phyloP scores from a whole-genome alignment of 1,284 basidiomycete genomes.

The Ceratobasidium sp. region DNA sequence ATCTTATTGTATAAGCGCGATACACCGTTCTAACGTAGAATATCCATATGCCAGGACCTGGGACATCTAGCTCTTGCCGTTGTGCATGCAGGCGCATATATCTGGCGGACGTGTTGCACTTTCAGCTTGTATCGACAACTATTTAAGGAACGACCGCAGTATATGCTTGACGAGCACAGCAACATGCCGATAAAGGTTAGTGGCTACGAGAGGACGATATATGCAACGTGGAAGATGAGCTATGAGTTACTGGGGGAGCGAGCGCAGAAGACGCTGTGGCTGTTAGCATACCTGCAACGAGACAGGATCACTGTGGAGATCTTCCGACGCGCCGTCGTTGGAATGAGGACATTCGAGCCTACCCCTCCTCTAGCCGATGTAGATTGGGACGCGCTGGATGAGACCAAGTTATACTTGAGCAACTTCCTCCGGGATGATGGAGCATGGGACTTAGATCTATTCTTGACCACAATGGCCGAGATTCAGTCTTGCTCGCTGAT shows the following conservation, averaged over 20 bases:
- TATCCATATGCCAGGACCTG: not conserved
- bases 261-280: not conserved
- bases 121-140: not conserved
- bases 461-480: constrained; percentile 1
- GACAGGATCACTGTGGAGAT: not conserved
- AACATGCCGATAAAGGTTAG: not conserved
- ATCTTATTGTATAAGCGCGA: no score
- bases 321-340: not conserved
- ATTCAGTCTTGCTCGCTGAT: constrained; percentile 22
- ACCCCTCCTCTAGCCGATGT: not conserved
- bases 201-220: constrained; percentile 23
- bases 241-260: not conserved
- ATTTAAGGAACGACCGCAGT: no score
- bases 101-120: no score
- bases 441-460: not conserved
- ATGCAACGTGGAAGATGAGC: constrained; percentile 16
- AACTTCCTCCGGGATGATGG: no score
- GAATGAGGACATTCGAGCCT: not conserved
- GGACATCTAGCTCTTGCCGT: not conserved
- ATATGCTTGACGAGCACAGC: not conserved
- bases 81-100: no score
- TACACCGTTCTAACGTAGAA: no score
- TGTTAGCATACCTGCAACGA: constrained; percentile 2
- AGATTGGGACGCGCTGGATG: not conserved
- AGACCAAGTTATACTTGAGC: no score